phyloP scores from a whole-genome alignment of 2,329 filamentous ascomycete species.

The Tricladium varicosporioides region DNA sequence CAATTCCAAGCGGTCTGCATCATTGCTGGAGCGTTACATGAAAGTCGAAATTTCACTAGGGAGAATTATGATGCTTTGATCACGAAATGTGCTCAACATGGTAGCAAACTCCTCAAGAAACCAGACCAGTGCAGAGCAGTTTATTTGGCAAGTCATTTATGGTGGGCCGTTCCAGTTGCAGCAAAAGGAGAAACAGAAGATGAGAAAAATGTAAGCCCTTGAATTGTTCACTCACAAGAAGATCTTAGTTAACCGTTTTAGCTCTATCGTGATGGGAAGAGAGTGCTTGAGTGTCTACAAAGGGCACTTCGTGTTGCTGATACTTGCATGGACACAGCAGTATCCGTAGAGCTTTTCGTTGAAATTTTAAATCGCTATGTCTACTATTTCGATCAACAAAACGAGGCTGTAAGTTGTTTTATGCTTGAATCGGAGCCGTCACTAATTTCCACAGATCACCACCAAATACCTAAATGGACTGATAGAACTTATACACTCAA shows the following conservation, averaged over 20 bases:
- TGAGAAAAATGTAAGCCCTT: slow-evolving; percentile 65
- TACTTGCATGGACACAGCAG: slow-evolving; percentile 97
- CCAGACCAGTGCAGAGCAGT: slow-evolving; percentile 97
- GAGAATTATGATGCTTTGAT: slow-evolving; percentile 99
- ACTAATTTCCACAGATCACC: slow-evolving; percentile 59
- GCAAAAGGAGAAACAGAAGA: slow-evolving; percentile 82
- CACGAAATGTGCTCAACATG: slow-evolving; percentile 94
- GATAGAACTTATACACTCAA: slow-evolving; percentile 97
- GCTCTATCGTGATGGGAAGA: slow-evolving; percentile 96
- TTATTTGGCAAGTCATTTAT: slow-evolving; percentile 92
- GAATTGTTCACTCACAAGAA: neutral
- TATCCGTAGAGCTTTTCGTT: slow-evolving; percentile 96
- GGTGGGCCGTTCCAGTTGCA: slow-evolving; percentile 90
- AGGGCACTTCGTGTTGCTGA: slow-evolving; percentile 93
- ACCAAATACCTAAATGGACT: slow-evolving; percentile 97
- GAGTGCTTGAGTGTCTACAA: slow-evolving; percentile 93
- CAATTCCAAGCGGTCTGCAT: slow-evolving; percentile 98
- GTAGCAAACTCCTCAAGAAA: slow-evolving; percentile 95
- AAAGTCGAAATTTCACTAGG: slow-evolving; percentile 85
- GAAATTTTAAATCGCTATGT: slow-evolving; percentile 98
- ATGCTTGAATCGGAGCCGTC: neutral
- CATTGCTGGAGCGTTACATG: slow-evolving; percentile 84
- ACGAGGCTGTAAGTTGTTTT: slow-evolving; percentile 70
- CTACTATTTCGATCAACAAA: slow-evolving; percentile 99
- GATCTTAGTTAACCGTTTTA: slow-evolving; percentile 38